Evolutionary conservation across 2,329 filamentous ascomycete species (phyloP), one percentile per base, ranked within the genome.

Genomic region (Venturia effusa): DNA sequence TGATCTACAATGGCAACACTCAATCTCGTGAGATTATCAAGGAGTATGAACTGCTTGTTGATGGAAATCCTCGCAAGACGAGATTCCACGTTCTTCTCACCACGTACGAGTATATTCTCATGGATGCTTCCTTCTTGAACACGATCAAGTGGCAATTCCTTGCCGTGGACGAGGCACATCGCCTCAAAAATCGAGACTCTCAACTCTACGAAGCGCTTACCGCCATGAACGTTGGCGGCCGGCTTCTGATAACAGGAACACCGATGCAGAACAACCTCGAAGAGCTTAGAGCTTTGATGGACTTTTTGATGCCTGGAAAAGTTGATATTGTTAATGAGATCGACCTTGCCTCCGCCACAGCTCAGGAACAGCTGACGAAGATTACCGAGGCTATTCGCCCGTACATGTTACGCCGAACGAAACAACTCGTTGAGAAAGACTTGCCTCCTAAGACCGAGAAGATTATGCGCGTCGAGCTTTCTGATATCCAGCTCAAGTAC

Each of bases 61-160:
- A 95, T 72, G 89, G 88, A 40, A 96, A 96, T 70, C 83, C 88
- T 1, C 90, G 88, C 74, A 92, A 92, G 73, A 88, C 90, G 66
- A 97, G 96, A 74, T 99, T 99, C 81, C 94, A 99, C 70, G 92
- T 96, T n/a, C 82, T 99, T 40, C 85, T 99, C 66, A 99, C 94
- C 1, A 97, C 94, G 0, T 99, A 99, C 73, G 94, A 99, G 75
- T 97, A 96, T 73, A 94, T 97, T 64, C 82, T 97, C 59, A 84
- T 87, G 64, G 94, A 99, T 73, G 87, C 89, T 67, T 80, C 88
- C 43, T 95, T 96, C 71, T 78, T 99, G 43, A 88, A 88, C 65
- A 87, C 89, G 67, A 90, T 99, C 75, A 97, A 96, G 74, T 99
- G 94, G 93, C 94, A 99, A 74, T 94, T 94, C 64, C 86, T 99